Evolutionary conservation across 768 basidiomycete species (phyloP), one percentile per base, ranked within the genome.

Genomic region (Guyanaporus albipodus): DNA sequence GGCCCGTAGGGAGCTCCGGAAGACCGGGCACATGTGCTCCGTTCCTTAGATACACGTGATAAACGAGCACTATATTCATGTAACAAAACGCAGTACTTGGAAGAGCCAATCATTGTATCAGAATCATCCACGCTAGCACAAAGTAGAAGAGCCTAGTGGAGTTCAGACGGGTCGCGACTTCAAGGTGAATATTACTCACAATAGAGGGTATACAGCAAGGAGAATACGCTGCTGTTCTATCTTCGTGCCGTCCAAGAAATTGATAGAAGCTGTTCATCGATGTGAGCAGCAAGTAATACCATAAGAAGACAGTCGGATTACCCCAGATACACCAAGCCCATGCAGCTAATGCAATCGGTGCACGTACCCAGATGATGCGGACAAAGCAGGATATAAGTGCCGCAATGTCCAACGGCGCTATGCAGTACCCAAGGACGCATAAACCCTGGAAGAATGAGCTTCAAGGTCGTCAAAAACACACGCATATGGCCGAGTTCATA

Each of bases 261-360:
- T 95, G 39, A 95, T 85, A 17, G 92, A 87, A 2, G 94, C 93
- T 96, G 40, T 38, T 24, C 11, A 22, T 33, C 19, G 9, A 18
- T 21, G 37, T 52, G 8, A 57, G 55, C 14, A 6, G 27, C 32
- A 24, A 42, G 23, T 7, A 10, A 27, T 4, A n/a, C 2, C 22
- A 42, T 21, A 29, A 21, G 24, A 36, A 18, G 33, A 42, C 23
- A 18, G 24, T 18, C 34, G 9, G 34, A n/a, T 21, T 60, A 97
- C 94, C 95, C 92, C 93, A 98, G 48, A 96, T 87, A 64, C 85
- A 91, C 95, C 95, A 98, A 29, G 77, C 92, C 87, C 92, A 95
- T 11, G 91, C 87, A 17, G 83, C 74, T 22, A 95, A 64, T 36
- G 92, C 86, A 24, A 98, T 67, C 9, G 95, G 95, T 24, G 83